Evolutionary conservation across 371 early-diverging fungal species (phyloP).

Genomic region (Phascolomyces articulosus): DNA sequence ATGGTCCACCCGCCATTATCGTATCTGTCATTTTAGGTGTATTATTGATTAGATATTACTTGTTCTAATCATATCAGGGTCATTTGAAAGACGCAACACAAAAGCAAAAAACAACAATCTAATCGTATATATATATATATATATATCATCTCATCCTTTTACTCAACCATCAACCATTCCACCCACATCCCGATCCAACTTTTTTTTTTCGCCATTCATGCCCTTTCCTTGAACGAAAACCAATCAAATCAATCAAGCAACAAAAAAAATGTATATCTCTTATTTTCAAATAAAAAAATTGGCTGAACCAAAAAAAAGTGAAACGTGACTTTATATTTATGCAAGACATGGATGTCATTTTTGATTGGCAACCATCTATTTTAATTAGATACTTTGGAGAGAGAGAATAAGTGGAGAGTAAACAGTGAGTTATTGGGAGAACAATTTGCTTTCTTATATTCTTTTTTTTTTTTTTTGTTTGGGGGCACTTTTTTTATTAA

Average conservation of each 20-base stretch:
- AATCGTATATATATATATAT: background rate
- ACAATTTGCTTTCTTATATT: background rate
- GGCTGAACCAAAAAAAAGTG: too few relatives aligned
- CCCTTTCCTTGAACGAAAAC: too few relatives aligned
- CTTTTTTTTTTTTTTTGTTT: background rate
- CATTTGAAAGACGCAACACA: too few relatives aligned
- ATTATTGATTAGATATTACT: conserved; percentile 75
- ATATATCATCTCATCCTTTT: too few relatives aligned
- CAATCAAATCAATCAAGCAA: too few relatives aligned
- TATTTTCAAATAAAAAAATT: background rate
- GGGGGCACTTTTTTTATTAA: background rate
- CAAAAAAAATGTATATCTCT: too few relatives aligned
- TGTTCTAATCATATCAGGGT: conserved; percentile 57
- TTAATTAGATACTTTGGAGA: too few relatives aligned
- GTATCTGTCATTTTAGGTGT: conserved; percentile 79
- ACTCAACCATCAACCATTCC: too few relatives aligned
- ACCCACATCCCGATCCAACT: too few relatives aligned
- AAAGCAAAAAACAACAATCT: too few relatives aligned
- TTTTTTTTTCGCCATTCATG: too few relatives aligned
- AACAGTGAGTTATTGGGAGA: background rate
- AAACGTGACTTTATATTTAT: background rate
- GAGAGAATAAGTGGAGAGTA: background rate
- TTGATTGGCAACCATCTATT: too few relatives aligned
- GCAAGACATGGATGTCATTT: background rate
- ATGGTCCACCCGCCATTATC: conserved; percentile 90